Evolutionary conservation across 2,329 filamentous ascomycete species (phyloP).

Genomic region (Paracorniculantispora psalliotae): DNA sequence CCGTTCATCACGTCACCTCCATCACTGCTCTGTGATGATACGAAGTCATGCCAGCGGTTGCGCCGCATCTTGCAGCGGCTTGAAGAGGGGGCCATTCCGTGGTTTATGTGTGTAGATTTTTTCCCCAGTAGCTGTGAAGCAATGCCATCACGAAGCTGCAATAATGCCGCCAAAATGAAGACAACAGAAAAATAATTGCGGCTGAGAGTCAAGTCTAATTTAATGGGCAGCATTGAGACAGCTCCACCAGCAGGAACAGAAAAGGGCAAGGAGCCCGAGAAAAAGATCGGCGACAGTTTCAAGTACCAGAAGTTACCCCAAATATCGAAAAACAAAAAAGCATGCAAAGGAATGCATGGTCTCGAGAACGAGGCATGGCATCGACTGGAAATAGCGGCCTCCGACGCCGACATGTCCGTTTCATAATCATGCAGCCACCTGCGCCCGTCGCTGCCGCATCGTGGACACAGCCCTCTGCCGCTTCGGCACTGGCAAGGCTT

Average conservation of each 20-base stretch:
- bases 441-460: slow-evolving; percentile 1
- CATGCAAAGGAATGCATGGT: neutral
- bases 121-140: too few species aligned
- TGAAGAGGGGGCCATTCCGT: too few species aligned
- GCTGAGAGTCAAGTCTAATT: neutral
- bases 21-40: neutral
- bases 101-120: too few species aligned
- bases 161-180: too few species aligned
- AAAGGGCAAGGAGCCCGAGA: neutral
- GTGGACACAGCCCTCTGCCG: neutral
- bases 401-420: neutral
- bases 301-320: neutral
- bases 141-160: too few species aligned
- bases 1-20: neutral
- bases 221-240: neutral
- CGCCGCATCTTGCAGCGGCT: too few species aligned
- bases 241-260: neutral
- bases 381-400: neutral
- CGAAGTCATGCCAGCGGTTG: neutral
- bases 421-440: slow-evolving; percentile 1
- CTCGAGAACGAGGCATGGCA: neutral
- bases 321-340: neutral
- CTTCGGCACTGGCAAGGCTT: neutral
- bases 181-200: neutral
- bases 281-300: neutral